Base-by-base conservation (phyloP, 2,329 filamentous ascomycete species). In the Elsinoe necatrix region DNA sequence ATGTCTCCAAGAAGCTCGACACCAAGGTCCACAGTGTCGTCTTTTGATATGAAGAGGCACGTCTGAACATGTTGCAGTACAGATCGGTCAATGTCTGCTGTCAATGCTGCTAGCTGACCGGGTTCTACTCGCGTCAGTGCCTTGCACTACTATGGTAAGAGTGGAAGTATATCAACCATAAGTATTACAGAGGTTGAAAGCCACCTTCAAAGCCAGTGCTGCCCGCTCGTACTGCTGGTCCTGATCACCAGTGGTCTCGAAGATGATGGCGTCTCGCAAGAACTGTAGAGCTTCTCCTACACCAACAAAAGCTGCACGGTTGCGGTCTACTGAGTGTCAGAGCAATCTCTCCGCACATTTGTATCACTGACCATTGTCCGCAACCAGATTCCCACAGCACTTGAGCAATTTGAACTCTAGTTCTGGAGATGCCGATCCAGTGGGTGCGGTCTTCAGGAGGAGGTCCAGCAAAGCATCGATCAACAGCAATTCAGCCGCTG, bases 301-400 rank as follows among this genome's bases (percentile, higher is more conserved):
- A n/a, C 18, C 27, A 27, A 56, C 41, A 14, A 48, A 23, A 23
- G 43, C 20, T 43, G 50, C 14, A 7, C 50, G 41, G 55, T 47
- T 57, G 18, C 45, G 52, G 39, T 55, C 59, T 58, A 27, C 27
- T 25, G 31, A 16, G 3, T 11, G 47, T 54, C 52, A 42, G 16
- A 20, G 4, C 12, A 25, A 20, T 5, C 12, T 27, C 18, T 11
- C 5, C 3, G 1, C 4, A 25, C 16, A 27, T 9, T 39, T 37
- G n/a, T 37, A 9, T n/a, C 31, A 56, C 39, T 58, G 4, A 59
- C 57, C 55, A 41, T 61, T 58, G 27, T 61, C 59, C 11, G 58
- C 55, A 20, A 61, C 45, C 31, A 59, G 39, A 45, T 61, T 61
- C 39, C 59, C 59, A 12, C 57, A 37, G n/a, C 59, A 61, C 18